Evolutionary conservation across 768 basidiomycete genomes (phyloP), one percentile per base, ranked within the genome.

Genomic region (Gloeopeniophorella convolvens): DNA sequence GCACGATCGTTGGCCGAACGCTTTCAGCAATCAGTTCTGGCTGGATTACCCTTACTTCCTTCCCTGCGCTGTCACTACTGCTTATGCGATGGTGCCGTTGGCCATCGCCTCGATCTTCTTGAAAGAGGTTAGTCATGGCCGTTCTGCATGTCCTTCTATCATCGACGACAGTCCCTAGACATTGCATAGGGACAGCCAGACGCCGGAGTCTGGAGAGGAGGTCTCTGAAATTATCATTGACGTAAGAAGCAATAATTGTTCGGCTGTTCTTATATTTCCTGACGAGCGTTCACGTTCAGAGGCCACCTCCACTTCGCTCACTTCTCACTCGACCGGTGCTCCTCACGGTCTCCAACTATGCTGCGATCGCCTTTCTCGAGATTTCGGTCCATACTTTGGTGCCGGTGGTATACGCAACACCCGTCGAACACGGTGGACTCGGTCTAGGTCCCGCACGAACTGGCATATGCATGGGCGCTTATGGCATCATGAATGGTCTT

Each of bases 321-420:
- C 61, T 72, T 21, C 46, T 71, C 35, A 61, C 62, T 2, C 59
- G 62, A 6, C 67, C 66, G 12, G 61, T 70, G 8, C 32, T 71
- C 3, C 57, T 67, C 28, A 65, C 70, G n/a, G 58, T 73, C 6
- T 61, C 63, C 2, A 68, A 67, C 52, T 73, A 68, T 45, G 66
- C 65, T 1, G 28, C 63, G 4, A 56, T 70, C 24, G 63, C 66
- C 21, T 58, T 72, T 13, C 61, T 72, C 20, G 73, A 74, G 20
- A 73, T 73, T 44, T 61, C 70, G 0, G 62, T 63, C 32, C 60
- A 58, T 39, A 68, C 72, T 10, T 62, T 76, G 35, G 59, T 67
- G 1, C 73, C 73, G 2, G 60, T 75, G 0, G 72, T 70, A 57
- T 65, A 63, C 42, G 62, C 68, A n/a, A 71, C 71, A 2, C 71